These are phyloP conservation scores for Ormosia emarginata DNA, from an alignment of 306 rosid genomes.

Conservation along the genomic window DNA sequence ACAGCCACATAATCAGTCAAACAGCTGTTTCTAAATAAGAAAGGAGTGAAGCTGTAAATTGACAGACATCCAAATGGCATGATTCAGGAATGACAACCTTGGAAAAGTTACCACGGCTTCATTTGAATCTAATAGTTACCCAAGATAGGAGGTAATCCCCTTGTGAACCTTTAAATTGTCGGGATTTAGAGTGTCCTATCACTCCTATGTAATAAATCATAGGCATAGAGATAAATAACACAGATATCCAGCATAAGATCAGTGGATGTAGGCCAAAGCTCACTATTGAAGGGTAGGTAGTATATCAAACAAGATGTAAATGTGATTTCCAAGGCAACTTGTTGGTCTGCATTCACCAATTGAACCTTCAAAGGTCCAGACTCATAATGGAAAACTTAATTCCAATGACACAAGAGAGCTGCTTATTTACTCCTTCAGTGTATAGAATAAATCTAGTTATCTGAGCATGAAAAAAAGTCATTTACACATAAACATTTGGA, in stretches of 20 bases:
- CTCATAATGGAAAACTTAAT: neutral
- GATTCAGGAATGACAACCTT: neutral
- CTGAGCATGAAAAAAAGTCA: neutral
- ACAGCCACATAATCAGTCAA: slow-evolving; percentile 30
- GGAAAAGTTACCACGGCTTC: neutral
- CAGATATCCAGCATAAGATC: neutral
- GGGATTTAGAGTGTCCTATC: neutral
- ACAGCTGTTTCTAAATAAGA: neutral
- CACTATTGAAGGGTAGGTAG: neutral
- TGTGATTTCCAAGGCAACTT: neutral
- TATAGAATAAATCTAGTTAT: neutral
- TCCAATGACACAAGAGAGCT: neutral
- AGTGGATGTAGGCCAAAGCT: neutral
- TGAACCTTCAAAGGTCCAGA: neutral
- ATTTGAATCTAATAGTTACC: neutral
- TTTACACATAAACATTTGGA: neutral
- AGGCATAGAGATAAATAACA: neutral
- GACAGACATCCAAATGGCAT: slow-evolving; percentile 8
- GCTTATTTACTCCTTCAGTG: neutral
- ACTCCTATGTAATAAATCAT: neutral
- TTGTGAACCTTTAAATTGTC: neutral
- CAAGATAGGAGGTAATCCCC: neutral
- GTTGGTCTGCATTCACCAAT: neutral
- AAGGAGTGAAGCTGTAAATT: neutral
- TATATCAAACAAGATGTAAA: neutral